Evolutionary conservation across 371 early-diverging fungal species (phyloP).

Genomic region (Mucor circinelloides): DNA sequence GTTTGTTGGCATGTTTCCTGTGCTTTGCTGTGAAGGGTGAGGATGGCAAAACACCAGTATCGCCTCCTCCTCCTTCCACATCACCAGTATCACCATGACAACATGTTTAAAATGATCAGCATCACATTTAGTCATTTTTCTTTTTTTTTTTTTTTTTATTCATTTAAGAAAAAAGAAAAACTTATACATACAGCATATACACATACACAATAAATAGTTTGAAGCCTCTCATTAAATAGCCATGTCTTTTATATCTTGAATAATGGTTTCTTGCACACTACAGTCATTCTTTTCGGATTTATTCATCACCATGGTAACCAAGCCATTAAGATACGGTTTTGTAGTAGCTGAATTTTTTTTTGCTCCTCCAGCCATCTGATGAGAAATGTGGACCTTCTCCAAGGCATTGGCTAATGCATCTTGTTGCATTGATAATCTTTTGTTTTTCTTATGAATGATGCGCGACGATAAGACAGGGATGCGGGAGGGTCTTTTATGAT

Average conservation of each 20-base stretch:
- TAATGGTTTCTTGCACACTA: slow-evolving; percentile 1
- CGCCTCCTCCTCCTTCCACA: neutral
- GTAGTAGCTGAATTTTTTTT: neutral
- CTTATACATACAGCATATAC: neutral
- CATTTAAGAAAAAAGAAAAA: neutral
- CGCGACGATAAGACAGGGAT: slow-evolving; percentile 20
- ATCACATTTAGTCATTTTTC: no score
- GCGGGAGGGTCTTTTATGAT: slow-evolving; percentile 12
- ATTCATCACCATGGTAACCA: neutral
- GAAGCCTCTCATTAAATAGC: neutral
- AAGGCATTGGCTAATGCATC: slow-evolving; percentile 1
- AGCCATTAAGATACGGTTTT: neutral
- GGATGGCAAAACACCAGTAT: neutral
- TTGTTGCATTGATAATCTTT: slow-evolving; percentile 6
- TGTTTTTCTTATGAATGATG: slow-evolving; percentile 7
- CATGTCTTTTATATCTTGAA: slow-evolving; percentile 12
- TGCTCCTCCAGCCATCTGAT: neutral
- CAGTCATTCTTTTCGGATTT: slow-evolving; percentile 7
- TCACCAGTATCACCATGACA: neutral
- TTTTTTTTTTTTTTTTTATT: neutral
- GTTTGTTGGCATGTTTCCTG: slow-evolving; percentile 13
- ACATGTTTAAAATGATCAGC: neutral
- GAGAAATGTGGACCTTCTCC: neutral
- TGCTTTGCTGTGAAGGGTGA: slow-evolving; percentile 20
- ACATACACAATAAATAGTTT: neutral